phyloP scores from a whole-genome alignment of 2,329 filamentous ascomycete species.

The Xylaria sp. region DNA sequence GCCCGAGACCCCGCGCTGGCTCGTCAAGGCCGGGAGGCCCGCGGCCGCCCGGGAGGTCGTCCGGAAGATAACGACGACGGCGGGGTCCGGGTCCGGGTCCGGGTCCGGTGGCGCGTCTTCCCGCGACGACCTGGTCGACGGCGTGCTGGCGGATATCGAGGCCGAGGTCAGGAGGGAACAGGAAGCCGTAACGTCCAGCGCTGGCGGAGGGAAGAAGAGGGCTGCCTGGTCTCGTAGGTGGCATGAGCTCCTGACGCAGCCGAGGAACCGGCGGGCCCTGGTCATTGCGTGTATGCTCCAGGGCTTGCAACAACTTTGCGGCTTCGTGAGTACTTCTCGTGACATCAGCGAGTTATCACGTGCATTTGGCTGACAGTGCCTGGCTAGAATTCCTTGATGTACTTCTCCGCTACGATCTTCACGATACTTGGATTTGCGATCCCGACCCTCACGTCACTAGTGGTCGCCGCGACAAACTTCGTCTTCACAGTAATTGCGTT shows the following conservation, averaged over 20 bases:
- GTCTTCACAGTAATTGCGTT: constrained; percentile 77
- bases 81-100: no score
- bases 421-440: constrained; percentile 74
- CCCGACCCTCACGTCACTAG: constrained; percentile 78
- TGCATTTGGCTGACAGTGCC: not conserved
- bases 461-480: constrained; percentile 83
- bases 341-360: not conserved
- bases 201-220: constrained; percentile 36
- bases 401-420: constrained; percentile 85
- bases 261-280: constrained; percentile 73
- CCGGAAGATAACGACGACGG: constrained; percentile 53
- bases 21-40: constrained; percentile 69
- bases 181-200: constrained; percentile 47
- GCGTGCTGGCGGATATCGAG: constrained; percentile 70
- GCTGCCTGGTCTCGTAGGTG: constrained; percentile 49
- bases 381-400: constrained; percentile 83
- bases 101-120: constrained; percentile 46
- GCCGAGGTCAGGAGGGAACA: constrained; percentile 73
- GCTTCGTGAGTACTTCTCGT: constrained; percentile 62
- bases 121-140: constrained; percentile 53
- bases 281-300: constrained; percentile 86
- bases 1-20: constrained; percentile 88
- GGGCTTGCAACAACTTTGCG: constrained; percentile 84
- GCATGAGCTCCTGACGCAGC: constrained; percentile 57
- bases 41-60: constrained; percentile 68